A percentile compares a stretch with the other conserved stretches of the same genome.
Evolutionary conservation across 2,329 filamentous ascomycete genomes (phyloP).

Genomic region (Xylariaceae sp.): DNA sequence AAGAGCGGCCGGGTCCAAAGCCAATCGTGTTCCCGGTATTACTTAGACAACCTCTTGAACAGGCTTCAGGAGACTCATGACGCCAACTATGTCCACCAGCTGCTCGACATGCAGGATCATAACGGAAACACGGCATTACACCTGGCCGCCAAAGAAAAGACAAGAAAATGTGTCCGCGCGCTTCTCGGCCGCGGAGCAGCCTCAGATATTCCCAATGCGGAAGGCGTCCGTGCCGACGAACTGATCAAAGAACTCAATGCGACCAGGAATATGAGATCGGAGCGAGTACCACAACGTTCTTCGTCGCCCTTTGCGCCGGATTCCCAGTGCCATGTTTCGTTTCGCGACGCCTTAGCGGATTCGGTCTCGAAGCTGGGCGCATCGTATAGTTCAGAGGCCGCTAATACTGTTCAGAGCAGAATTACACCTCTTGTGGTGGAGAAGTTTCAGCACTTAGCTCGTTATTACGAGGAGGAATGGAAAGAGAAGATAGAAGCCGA

Average conservation of each 20-base stretch:
- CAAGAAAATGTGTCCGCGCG: constrained; percentile 81
- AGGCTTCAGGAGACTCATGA: constrained; percentile 76
- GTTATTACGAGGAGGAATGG: constrained; percentile 70
- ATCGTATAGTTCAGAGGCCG: constrained; percentile 58
- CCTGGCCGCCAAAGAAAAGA: constrained; percentile 72
- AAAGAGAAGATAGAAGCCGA: constrained; percentile 68
- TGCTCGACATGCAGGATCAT: constrained; percentile 78
- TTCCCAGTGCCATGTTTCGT: constrained; percentile 52
- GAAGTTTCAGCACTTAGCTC: constrained; percentile 66
- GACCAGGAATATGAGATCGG: constrained; percentile 52
- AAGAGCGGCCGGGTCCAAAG: constrained; percentile 77
- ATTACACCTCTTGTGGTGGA: constrained; percentile 67
- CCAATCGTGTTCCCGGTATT: constrained; percentile 86
- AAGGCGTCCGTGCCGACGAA: constrained; percentile 79
- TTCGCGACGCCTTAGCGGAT: constrained; percentile 48
- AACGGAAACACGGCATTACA: constrained; percentile 84
- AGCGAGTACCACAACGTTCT: constrained; percentile 66
- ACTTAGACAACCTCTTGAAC: constrained; percentile 86
- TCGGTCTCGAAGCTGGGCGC: constrained; percentile 40
- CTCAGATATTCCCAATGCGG: constrained; percentile 75
- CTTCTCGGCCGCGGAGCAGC: constrained; percentile 74
- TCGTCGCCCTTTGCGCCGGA: constrained; percentile 67
- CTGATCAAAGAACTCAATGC: constrained; percentile 74
- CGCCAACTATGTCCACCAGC: constrained; percentile 67
- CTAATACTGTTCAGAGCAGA: constrained; percentile 64